These are phyloP conservation scores for Leptomonas pyrrhocoris DNA, from an alignment of 208 protist species.

Conservation along the genomic window DNA sequence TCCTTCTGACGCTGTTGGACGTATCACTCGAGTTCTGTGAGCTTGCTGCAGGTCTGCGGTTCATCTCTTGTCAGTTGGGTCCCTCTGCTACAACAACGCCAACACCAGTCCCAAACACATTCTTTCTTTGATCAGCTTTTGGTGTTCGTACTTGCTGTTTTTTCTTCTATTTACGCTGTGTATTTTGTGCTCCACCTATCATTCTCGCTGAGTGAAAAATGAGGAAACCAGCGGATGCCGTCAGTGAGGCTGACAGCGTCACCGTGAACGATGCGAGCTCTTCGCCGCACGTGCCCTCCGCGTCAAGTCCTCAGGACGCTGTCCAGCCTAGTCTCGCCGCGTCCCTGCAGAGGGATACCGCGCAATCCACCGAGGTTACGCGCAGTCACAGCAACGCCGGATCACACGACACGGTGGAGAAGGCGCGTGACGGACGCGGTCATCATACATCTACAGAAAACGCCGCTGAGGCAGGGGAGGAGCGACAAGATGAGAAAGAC, in stretches of 20 bases:
- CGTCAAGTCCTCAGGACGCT: neutral
- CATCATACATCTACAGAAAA: neutral
- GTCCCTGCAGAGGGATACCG: neutral
- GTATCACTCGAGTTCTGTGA: no score
- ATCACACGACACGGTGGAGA: constrained; percentile 27
- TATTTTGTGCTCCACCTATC: neutral
- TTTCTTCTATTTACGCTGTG: no score
- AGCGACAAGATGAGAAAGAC: neutral
- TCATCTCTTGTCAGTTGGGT: no score
- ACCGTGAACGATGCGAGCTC: neutral
- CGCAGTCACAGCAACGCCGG: neutral
- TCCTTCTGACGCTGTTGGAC: no score
- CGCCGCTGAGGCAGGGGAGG: neutral
- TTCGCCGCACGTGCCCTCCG: neutral
- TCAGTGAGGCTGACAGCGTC: neutral
- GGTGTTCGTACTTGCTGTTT: no score
- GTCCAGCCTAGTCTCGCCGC: neutral
- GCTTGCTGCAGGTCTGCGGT: no score
- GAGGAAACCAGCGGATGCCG: neutral
- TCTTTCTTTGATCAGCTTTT: no score
- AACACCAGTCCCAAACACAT: no score
- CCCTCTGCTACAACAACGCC: no score
- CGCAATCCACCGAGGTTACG: neutral
- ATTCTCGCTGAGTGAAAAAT: neutral
- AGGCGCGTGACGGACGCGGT: constrained; percentile 1